Conservation (phyloP, 768 basidiomycete genomes). For the Russula lepida region DNA sequence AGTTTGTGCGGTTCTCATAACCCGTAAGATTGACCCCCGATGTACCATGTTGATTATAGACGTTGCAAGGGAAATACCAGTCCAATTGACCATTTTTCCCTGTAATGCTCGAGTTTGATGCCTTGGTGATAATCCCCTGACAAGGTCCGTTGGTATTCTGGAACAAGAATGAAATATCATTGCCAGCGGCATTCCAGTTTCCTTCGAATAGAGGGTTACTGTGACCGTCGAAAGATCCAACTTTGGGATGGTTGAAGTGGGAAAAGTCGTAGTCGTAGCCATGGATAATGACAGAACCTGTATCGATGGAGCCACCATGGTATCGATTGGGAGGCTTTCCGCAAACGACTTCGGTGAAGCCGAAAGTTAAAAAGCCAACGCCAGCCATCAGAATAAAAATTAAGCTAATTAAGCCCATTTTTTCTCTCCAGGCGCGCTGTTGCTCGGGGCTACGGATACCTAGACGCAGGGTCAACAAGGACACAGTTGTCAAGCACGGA, state of each 20-base stretch:
- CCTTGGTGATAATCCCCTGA: constrained; percentile 62
- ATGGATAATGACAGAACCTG: constrained; percentile 83
- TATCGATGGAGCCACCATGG: constrained; percentile 69
- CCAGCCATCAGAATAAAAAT: constrained; percentile 79
- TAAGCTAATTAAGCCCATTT: constrained; percentile 85
- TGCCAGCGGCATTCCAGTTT: constrained; percentile 69
- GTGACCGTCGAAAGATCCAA: constrained; percentile 64
- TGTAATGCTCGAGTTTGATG: constrained; percentile 62
- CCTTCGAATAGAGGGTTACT: constrained; percentile 79
- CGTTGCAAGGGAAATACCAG: constrained; percentile 99
- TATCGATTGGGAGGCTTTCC: constrained; percentile 78
- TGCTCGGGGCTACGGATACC: constrained; percentile 87
- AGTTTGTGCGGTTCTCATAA: constrained; percentile 57
- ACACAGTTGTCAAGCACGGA: no score
- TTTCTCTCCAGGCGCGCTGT: constrained; percentile 97
- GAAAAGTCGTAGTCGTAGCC: constrained; percentile 91
- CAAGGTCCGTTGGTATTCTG: constrained; percentile 88
- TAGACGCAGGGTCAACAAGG: constrained; percentile 25
- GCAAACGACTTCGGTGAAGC: constrained; percentile 92
- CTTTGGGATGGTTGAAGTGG: constrained; percentile 74
- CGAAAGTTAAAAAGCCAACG: constrained; percentile 98
- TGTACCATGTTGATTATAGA: constrained; percentile 65
- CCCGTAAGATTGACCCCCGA: constrained; percentile 56
- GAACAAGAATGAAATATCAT: constrained; percentile 92
- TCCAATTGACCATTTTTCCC: constrained; percentile 53